Evolutionary conservation across 345 rosid species (phyloP).

Genomic region (Pseudoturritis turrita): DNA sequence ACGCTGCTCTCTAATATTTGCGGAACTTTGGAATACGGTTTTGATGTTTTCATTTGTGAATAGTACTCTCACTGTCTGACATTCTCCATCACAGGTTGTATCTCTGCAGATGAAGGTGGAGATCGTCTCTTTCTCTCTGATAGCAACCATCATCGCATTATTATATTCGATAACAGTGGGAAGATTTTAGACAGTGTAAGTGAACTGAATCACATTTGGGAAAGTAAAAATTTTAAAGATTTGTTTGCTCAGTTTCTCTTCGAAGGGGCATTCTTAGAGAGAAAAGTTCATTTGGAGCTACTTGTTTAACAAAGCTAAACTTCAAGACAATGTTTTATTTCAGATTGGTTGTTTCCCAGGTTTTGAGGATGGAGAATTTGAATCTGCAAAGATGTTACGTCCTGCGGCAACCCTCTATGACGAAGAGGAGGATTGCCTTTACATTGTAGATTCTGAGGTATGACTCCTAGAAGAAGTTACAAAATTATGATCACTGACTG

Average conservation of each 20-base stretch:
- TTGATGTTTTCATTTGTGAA: neutral
- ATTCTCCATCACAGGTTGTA: constrained; percentile 48
- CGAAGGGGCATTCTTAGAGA: neutral
- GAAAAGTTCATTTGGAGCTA: neutral
- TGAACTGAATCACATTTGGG: constrained; percentile 5
- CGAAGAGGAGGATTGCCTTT: constrained; percentile 67
- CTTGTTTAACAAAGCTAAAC: constrained; percentile 21
- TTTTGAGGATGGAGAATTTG: constrained; percentile 96
- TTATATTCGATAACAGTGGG: constrained; percentile 53
- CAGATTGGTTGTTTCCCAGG: constrained; percentile 98
- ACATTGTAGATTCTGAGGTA: constrained; percentile 94
- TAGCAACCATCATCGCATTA: constrained; percentile 90
- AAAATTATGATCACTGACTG: neutral
- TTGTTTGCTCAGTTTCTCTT: neutral
- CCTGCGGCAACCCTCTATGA: constrained; percentile 77
- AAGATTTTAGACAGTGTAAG: constrained; percentile 81
- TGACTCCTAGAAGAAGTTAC: constrained; percentile 13
- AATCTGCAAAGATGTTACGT: constrained; percentile 72
- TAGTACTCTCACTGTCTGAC: neutral
- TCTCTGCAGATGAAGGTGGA: constrained; percentile 71
- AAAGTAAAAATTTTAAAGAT: neutral
- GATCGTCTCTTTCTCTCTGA: constrained; percentile 75
- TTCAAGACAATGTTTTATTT: constrained; percentile 37
- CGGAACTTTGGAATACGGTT: neutral
- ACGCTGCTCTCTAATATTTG: neutral